These are phyloP conservation scores for Chrysanthemum makinoi DNA, from an alignment of 129 eudicot genomes.

Conservation along the genomic window DNA sequence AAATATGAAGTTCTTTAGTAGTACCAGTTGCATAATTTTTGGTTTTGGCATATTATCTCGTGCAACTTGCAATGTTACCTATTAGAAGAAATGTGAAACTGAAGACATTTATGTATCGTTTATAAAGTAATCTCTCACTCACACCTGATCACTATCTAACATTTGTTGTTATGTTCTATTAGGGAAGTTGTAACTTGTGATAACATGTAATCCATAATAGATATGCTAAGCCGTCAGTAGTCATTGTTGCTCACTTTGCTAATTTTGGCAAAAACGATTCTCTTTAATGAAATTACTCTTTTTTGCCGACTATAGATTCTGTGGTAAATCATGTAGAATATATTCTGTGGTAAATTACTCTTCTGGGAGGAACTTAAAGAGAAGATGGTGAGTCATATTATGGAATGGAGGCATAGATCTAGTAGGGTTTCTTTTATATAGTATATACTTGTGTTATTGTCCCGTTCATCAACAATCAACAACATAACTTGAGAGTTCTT, in stretches of 20 bases:
- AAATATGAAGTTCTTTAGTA: background rate
- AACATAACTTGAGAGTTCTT: background rate
- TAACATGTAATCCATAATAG: background rate
- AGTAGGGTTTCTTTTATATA: no score
- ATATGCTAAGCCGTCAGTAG: slow-evolving; percentile 10
- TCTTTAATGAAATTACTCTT: background rate
- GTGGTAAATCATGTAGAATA: slow-evolving; percentile 8
- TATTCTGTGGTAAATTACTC: no score
- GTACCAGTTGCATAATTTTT: slow-evolving; percentile 12
- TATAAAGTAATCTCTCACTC: background rate
- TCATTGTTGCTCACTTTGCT: slow-evolving; percentile 1
- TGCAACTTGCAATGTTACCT: slow-evolving; percentile 20
- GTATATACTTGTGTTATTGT: no score
- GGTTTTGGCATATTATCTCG: slow-evolving; percentile 2
- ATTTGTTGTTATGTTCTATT: slow-evolving; percentile 7
- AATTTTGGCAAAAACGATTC: background rate
- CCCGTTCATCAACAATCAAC: no score
- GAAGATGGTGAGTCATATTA: no score
- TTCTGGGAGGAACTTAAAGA: no score
- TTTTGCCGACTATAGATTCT: slow-evolving; percentile 1
- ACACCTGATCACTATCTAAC: background rate
- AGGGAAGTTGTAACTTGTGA: slow-evolving; percentile 2
- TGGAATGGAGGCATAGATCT: no score
- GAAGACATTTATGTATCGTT: background rate
- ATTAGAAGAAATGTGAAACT: slow-evolving; percentile 3